These are phyloP conservation scores for Populus nigra DNA, from an alignment of 345 rosid genomes.

Conservation along the genomic window DNA sequence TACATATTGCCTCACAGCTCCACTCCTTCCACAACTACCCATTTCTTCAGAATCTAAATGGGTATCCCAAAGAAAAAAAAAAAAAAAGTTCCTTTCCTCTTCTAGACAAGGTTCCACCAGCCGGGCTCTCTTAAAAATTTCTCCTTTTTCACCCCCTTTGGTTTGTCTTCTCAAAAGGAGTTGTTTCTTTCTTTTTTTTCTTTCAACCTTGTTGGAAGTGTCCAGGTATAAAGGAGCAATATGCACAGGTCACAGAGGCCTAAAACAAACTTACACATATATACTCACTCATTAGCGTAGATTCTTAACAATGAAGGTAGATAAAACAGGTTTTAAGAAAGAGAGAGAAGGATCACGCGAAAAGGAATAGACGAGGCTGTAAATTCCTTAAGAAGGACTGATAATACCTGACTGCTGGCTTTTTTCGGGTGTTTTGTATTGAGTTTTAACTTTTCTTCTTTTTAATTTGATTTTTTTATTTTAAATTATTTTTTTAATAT, in stretches of 20 bases:
- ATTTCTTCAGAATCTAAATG: conserved; percentile 30
- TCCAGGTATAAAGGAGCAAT: conserved; percentile 13
- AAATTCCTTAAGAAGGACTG: conserved; percentile 47
- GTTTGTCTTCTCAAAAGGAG: background rate
- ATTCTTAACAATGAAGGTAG: background rate
- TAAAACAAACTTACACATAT: background rate
- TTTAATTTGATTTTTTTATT: conserved; percentile 9
- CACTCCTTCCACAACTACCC: conserved; percentile 75
- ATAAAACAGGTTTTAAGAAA: background rate
- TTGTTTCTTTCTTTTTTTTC: background rate
- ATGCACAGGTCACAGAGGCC: conserved; percentile 5
- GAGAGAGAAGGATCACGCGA: conserved; percentile 38
- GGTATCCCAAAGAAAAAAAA: conserved; percentile 8
- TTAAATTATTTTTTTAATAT: too few relatives aligned
- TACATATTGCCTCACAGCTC: conserved; percentile 79
- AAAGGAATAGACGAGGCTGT: conserved; percentile 44
- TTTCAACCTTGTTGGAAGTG: conserved; percentile 6
- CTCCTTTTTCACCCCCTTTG: background rate
- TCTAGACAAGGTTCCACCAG: background rate
- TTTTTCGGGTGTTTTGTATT: too few relatives aligned
- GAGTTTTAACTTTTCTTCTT: conserved; percentile 1
- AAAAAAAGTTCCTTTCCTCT: conserved; percentile 1
- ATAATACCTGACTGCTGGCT: conserved; percentile 30
- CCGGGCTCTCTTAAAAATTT: background rate
- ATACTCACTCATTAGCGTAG: background rate